These are phyloP conservation scores for Aspergillus sp. DNA, from an alignment of 2,329 filamentous ascomycete species.

Conservation along the genomic window DNA sequence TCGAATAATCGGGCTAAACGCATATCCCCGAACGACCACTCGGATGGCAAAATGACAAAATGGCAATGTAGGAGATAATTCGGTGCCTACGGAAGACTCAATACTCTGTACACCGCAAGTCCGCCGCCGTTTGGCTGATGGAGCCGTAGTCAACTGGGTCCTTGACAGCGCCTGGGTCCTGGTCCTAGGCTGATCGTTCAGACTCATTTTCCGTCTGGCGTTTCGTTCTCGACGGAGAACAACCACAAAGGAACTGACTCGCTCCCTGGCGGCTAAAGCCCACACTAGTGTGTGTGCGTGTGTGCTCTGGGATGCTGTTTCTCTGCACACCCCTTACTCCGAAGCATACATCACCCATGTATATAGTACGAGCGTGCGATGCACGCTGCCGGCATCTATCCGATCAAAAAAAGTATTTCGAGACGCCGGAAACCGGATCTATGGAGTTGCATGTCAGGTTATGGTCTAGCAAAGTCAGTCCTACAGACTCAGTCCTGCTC, in stretches of 20 bases:
- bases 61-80: neutral
- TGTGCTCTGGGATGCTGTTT: neutral
- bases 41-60: neutral
- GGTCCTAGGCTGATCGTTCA: neutral
- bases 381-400: too few species aligned
- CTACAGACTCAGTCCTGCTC: neutral
- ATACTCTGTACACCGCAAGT: neutral
- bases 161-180: neutral
- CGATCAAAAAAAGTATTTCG: too few species aligned
- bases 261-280: neutral
- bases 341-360: too few species aligned
- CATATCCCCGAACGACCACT: neutral
- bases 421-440: neutral
- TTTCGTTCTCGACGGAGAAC: neutral
- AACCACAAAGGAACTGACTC: neutral
- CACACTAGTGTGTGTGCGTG: neutral
- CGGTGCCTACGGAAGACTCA: neutral
- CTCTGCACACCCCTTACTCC: too few species aligned
- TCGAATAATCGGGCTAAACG: neutral
- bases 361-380: too few species aligned
- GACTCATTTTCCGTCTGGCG: neutral
- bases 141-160: neutral
- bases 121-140: neutral
- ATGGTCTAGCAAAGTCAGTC: neutral
- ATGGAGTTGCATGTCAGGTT: neutral